Evolutionary conservation across 306 rosid species (phyloP).

Genomic region (Corylus heterophylla): DNA sequence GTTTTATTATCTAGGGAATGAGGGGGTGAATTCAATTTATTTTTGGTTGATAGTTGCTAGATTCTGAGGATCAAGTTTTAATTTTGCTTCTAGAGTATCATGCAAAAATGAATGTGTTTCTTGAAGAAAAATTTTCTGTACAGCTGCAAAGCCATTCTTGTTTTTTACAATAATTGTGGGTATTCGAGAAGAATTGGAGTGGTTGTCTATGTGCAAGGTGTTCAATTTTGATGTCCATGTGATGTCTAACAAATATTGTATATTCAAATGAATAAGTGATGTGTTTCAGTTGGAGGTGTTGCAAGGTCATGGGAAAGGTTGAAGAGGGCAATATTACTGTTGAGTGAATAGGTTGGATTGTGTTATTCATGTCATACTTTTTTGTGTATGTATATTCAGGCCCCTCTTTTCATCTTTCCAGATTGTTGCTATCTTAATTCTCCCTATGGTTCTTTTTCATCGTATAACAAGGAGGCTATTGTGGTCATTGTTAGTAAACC

Average conservation of each 20-base stretch:
- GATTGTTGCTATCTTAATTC: not conserved
- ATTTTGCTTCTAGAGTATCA: slow-evolving; percentile 1
- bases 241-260: not conserved
- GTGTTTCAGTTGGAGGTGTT: not conserved
- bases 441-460: not conserved
- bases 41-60: not conserved
- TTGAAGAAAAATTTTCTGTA: not conserved
- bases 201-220: not conserved
- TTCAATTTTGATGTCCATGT: not conserved
- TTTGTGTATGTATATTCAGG: not conserved
- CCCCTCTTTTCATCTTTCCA: not conserved
- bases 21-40: not conserved
- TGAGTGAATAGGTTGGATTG: not conserved
- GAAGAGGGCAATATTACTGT: not conserved
- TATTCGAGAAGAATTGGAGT: not conserved
- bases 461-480: not conserved
- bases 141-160: not conserved
- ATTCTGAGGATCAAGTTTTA: not conserved
- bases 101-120: not conserved
- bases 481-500: not conserved
- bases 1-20: not conserved
- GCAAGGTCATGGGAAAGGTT: not conserved
- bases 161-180: not conserved
- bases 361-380: not conserved
- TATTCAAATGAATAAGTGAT: not conserved